Evolutionary conservation across 2,329 filamentous ascomycete species (phyloP).

Genomic region (Fusarium beomiforme): DNA sequence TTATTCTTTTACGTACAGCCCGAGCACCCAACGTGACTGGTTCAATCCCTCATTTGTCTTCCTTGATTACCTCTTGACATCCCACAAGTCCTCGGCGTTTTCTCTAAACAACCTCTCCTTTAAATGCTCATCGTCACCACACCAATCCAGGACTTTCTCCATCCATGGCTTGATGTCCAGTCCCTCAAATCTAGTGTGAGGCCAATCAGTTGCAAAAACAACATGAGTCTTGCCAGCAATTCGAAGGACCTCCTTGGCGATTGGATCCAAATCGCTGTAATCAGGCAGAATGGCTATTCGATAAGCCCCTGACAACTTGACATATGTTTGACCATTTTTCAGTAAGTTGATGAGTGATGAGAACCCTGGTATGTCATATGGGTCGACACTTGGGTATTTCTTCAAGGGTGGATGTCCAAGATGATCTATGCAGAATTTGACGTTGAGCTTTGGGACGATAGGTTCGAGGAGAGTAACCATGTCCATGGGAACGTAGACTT

Average conservation of each 20-base stretch:
- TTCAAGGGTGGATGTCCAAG: slow-evolving; percentile 61
- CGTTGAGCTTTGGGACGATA: slow-evolving; percentile 58
- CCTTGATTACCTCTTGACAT: slow-evolving; percentile 8
- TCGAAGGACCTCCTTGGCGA: slow-evolving; percentile 60
- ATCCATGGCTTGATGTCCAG: slow-evolving; percentile 60
- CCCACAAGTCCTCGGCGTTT: slow-evolving; percentile 64
- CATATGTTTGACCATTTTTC: slow-evolving; percentile 58
- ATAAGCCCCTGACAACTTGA: slow-evolving; percentile 69
- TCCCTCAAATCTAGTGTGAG: slow-evolving; percentile 69
- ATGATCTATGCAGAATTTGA: slow-evolving; percentile 69
- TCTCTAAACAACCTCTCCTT: slow-evolving; percentile 61
- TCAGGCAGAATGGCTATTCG: slow-evolving; percentile 58
- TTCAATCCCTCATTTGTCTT: background rate
- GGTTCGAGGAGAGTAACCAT: slow-evolving; percentile 59
- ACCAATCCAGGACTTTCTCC: slow-evolving; percentile 63
- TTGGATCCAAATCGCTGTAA: slow-evolving; percentile 56
- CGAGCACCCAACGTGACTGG: background rate
- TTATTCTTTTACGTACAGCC: background rate
- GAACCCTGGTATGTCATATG: slow-evolving; percentile 41
- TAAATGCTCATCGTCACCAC: slow-evolving; percentile 55
- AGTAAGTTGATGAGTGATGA: slow-evolving; percentile 58
- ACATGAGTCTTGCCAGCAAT: slow-evolving; percentile 54
- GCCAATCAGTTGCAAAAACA: slow-evolving; percentile 72
- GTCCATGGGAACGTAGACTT: slow-evolving; percentile 65
- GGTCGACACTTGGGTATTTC: slow-evolving; percentile 30